Evolutionary conservation across 2,329 filamentous ascomycete genomes (phyloP), one percentile per base, ranked within the genome.

Genomic region (Fusarium sp.): DNA sequence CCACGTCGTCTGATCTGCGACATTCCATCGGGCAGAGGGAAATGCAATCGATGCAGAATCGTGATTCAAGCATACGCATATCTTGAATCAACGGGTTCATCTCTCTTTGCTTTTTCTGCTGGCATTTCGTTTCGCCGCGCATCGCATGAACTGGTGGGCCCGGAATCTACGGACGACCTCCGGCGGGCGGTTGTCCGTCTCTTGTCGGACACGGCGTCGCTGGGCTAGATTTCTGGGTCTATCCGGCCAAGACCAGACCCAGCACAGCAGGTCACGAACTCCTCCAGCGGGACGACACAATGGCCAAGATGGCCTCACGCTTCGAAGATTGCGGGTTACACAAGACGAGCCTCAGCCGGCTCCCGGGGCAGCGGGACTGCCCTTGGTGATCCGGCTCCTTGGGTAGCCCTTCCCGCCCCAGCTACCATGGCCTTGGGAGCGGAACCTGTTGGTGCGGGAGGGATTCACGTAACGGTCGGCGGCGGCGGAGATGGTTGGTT

Each of bases 371-470:
- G 71, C 56, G 67, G 24, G 63, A 7, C n/a, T 50, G 31, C 71
- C 58, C 34, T 35, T 54, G 27, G 20, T 52, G 29, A 62, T 52
- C 45, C 29, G 52, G 59, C 22, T 37, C 50, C 45, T 27, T 74
- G 68, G 68, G 31, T 59, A 61, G 22, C 34, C 22, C 22, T n/a
- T 70, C 29, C 40, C 40, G 54, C 63, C 50, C 31, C 38, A 38
- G 67, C 70, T 62, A 69, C 67, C 64, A 66, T 67, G 57, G 60
- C 38, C 61, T 52, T 73, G 59, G 59, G 40, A 71, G 50, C 34
- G 22, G 56, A 62, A 71, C 35, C 18, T 65, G 50, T 45, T 74
- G 71, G 67, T 42, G 57, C 42, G 29, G 24, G 38, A 35, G 24
- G 27, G 38, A 37, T 65, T 59, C 59, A 37, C 52, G 20, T 18